These are phyloP conservation scores for Beauveria sp. DNA, from an alignment of 2,329 filamentous ascomycete species.

Conservation along the genomic window DNA sequence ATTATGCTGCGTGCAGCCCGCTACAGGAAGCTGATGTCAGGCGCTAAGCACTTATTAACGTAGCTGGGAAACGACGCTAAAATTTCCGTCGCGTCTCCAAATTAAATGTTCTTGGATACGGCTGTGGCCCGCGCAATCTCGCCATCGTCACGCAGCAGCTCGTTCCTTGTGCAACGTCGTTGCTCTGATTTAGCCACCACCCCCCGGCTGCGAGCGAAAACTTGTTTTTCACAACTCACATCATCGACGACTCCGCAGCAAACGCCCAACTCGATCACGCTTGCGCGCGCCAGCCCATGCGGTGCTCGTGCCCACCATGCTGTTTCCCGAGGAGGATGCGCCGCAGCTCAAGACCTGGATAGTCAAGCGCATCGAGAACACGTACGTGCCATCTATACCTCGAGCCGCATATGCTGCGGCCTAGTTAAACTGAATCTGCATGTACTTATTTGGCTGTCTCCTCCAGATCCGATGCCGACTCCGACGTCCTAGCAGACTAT, in stretches of 20 bases:
- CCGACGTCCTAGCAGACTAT: slow-evolving; percentile 76
- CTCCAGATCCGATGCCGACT: slow-evolving; percentile 68
- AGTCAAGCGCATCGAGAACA: slow-evolving; percentile 67
- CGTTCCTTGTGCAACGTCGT: background rate
- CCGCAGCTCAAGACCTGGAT: slow-evolving; percentile 67
- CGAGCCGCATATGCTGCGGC: slow-evolving; percentile 5
- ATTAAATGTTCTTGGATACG: background rate
- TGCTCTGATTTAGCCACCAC: background rate
- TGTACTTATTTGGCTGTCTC: slow-evolving; percentile 8
- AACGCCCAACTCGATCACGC: background rate
- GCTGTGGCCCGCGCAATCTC: background rate
- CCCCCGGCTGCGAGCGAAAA: background rate
- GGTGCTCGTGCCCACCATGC: slow-evolving; percentile 34
- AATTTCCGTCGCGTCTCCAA: slow-evolving; percentile 7
- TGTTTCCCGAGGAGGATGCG: slow-evolving; percentile 56
- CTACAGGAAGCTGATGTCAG: background rate
- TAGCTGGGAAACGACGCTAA: background rate
- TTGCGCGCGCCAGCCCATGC: slow-evolving; percentile 4
- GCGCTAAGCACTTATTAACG: no score
- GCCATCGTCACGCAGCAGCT: background rate
- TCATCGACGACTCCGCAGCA: background rate
- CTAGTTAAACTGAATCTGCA: background rate
- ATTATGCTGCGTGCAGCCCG: background rate
- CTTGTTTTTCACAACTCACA: background rate
- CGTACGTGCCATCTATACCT: slow-evolving; percentile 40